Evolutionary conservation across 2,329 filamentous ascomycete species (phyloP).

Genomic region (Harringtonia lauricola): DNA sequence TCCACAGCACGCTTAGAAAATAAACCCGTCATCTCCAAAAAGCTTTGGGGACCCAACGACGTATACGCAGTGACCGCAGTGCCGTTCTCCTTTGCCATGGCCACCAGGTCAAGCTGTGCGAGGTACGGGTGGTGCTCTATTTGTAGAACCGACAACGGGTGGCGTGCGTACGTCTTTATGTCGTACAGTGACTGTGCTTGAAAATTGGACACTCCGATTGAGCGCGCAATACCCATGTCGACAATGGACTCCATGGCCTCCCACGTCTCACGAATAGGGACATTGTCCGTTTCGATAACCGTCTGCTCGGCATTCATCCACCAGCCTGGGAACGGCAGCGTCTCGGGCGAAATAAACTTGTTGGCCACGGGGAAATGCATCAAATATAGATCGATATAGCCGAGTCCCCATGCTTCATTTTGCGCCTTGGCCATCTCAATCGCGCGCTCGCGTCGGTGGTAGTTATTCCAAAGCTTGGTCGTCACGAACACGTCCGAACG

Average conservation of each 20-base stretch:
- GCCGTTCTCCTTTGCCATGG: constrained; percentile 56
- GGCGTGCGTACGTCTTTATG: constrained; percentile 62
- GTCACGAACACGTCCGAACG: constrained; percentile 84
- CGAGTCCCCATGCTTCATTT: constrained; percentile 71
- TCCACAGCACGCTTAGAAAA: constrained; percentile 34
- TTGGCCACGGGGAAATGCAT: constrained; percentile 84
- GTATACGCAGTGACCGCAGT: constrained; percentile 75
- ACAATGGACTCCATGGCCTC: constrained; percentile 67
- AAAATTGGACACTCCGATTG: constrained; percentile 79
- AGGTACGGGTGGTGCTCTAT: constrained; percentile 88
- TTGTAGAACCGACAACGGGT: constrained; percentile 66
- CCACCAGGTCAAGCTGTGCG: constrained; percentile 60
- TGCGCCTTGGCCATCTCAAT: constrained; percentile 66
- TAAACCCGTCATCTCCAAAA: constrained; percentile 1
- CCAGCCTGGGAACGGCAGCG: constrained; percentile 62
- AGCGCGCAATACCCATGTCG: constrained; percentile 53
- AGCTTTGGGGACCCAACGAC: constrained; percentile 58
- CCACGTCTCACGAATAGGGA: constrained; percentile 66
- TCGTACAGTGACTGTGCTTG: constrained; percentile 68
- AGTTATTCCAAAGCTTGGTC: constrained; percentile 88
- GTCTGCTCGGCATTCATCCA: constrained; percentile 57
- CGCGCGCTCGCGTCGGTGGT: constrained; percentile 71
- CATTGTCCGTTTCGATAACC: not conserved
- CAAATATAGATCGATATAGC: constrained; percentile 85
- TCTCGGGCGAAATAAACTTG: constrained; percentile 63